A percentile compares a stretch with the other conserved stretches of the same genome.
Evolutionary conservation across 371 early-diverging fungal genomes (phyloP).

Genomic region (Zancudomyces culisetae): DNA sequence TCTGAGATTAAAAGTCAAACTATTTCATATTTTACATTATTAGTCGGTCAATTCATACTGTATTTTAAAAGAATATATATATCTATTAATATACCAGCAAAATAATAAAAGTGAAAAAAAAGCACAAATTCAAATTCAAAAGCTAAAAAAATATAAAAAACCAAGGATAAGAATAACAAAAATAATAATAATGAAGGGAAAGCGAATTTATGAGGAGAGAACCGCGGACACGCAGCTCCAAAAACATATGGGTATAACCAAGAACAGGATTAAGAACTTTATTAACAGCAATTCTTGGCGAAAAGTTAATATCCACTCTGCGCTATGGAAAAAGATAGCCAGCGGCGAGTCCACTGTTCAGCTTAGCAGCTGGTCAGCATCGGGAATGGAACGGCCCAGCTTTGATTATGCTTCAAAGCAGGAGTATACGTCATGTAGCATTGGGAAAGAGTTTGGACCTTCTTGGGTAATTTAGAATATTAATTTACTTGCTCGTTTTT

Average conservation of each 20-base stretch:
- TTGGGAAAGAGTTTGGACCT: conserved; percentile 65
- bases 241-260: conserved; percentile 36
- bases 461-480: conserved; percentile 37
- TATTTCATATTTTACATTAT: no score
- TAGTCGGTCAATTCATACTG: no score
- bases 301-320: conserved; percentile 36
- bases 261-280: conserved; percentile 34
- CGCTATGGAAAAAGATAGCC: conserved; percentile 18
- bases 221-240: conserved; percentile 7
- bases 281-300: conserved; percentile 27
- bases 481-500: no score
- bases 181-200: background rate
- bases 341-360: conserved; percentile 19
- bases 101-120: background rate
- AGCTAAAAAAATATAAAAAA: background rate
- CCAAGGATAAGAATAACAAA: background rate
- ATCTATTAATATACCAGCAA: no score
- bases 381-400: conserved; percentile 53
- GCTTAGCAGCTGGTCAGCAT: conserved; percentile 53
- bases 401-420: conserved; percentile 67
- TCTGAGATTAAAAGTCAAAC: no score
- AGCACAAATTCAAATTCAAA: background rate
- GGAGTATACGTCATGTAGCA: conserved; percentile 35
- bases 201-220: background rate
- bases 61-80: no score